Conservation (phyloP, 148 eudicot species). For the Hydrangea macrophylla region DNA sequence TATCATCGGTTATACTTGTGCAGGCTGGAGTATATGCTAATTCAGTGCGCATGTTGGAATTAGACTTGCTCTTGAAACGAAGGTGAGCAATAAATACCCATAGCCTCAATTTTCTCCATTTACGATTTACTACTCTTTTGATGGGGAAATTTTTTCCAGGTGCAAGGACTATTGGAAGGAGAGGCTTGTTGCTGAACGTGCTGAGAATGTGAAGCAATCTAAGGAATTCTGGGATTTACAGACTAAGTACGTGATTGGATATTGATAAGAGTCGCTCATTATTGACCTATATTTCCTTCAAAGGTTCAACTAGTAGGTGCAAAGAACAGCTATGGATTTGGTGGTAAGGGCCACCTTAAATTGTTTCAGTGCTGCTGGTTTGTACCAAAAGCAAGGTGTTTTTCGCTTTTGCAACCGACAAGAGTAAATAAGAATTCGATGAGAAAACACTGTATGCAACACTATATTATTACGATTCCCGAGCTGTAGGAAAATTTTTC, state of each 20-base stretch:
- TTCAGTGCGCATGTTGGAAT: slow-evolving; percentile 29
- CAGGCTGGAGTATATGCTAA: slow-evolving; percentile 32
- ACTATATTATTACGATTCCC: no score
- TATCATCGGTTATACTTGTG: not conserved
- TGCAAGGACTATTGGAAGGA: slow-evolving; percentile 40
- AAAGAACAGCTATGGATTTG: not conserved
- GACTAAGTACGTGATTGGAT: slow-evolving; percentile 28
- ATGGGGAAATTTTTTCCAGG: slow-evolving; percentile 2
- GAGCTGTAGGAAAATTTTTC: no score
- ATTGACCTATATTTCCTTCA: not conserved
- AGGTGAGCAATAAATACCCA: slow-evolving; percentile 18
- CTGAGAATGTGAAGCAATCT: slow-evolving; percentile 31
- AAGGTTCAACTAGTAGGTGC: not conserved
- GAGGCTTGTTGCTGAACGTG: slow-evolving; percentile 21
- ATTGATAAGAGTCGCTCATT: slow-evolving; percentile 4
- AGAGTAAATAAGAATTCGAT: no score
- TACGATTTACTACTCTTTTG: not conserved
- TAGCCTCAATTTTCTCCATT: not conserved
- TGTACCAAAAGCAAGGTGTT: no score
- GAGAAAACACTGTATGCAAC: no score
- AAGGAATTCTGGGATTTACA: slow-evolving; percentile 32
- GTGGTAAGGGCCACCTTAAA: no score
- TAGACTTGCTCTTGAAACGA: slow-evolving; percentile 32
- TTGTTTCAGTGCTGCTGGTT: no score
- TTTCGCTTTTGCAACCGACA: no score